Evolutionary conservation across 2,329 filamentous ascomycete species (phyloP).

Genomic region (Sporothrix mexicana): DNA sequence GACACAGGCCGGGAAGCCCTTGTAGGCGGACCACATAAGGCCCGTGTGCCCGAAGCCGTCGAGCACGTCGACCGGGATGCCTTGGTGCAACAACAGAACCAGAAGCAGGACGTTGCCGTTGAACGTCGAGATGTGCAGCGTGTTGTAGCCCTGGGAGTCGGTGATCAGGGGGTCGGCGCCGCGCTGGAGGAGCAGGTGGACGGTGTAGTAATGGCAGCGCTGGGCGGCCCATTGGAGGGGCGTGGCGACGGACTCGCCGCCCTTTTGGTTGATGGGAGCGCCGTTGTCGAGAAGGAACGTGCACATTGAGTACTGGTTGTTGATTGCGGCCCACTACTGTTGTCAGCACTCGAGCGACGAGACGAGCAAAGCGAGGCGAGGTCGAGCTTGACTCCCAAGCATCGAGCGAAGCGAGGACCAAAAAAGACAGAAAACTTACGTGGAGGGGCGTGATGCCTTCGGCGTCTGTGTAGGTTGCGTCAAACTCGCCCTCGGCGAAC

Average conservation of each 20-base stretch:
- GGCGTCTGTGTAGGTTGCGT: slow-evolving; percentile 82
- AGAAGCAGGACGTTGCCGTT: slow-evolving; percentile 94
- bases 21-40: slow-evolving; percentile 99
- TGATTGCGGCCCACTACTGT: slow-evolving; percentile 94
- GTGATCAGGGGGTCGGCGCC: slow-evolving; percentile 92
- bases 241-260: slow-evolving; percentile 92
- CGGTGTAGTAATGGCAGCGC: slow-evolving; percentile 93
- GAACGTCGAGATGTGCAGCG: slow-evolving; percentile 94
- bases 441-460: slow-evolving; percentile 96
- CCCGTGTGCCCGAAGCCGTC: slow-evolving; percentile 91
- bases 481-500: slow-evolving; percentile 80
- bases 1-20: slow-evolving; percentile 90
- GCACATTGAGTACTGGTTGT: slow-evolving; percentile 97
- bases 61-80: slow-evolving; percentile 89
- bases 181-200: slow-evolving; percentile 87
- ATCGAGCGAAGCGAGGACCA: neutral
- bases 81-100: slow-evolving; percentile 88
- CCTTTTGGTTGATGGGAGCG: slow-evolving; percentile 92
- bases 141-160: slow-evolving; percentile 97
- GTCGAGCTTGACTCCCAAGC: neutral
- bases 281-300: slow-evolving; percentile 86
- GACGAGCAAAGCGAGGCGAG: neutral
- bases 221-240: slow-evolving; percentile 97
- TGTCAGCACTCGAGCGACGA: slow-evolving; percentile 28
- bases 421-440: slow-evolving; percentile 54